Percentiles rank a stretch among this genome's conserved stretches.
Conservation (phyloP, 441 rosid species). For the Euphorbia schlechtendalii region DNA sequence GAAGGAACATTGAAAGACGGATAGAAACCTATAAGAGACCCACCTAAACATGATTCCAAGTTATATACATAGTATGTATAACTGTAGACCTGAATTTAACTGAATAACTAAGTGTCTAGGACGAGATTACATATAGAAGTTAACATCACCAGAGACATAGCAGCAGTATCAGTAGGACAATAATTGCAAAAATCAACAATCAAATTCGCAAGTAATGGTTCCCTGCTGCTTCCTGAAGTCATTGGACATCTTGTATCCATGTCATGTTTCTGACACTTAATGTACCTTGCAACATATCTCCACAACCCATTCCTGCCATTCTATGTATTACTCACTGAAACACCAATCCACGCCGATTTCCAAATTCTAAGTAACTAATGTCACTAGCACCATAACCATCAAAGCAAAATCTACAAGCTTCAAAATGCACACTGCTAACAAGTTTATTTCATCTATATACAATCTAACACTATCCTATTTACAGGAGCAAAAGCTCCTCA, state of each 20-base stretch:
- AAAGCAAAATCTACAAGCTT: slow-evolving; percentile 18
- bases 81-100: slow-evolving; percentile 19
- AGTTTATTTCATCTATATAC: slow-evolving; percentile 47
- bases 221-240: slow-evolving; percentile 20
- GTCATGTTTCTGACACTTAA: slow-evolving; percentile 14
- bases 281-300: slow-evolving; percentile 12
- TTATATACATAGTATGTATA: slow-evolving; percentile 31
- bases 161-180: slow-evolving; percentile 10
- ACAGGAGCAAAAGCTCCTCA: slow-evolving; percentile 37
- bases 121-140: slow-evolving; percentile 9
- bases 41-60: slow-evolving; percentile 19
- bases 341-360: slow-evolving; percentile 9
- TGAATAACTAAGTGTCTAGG: slow-evolving; percentile 3
- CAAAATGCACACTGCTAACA: slow-evolving; percentile 21
- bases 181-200: slow-evolving; percentile 9
- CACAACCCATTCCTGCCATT: neutral
- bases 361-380: slow-evolving; percentile 18
- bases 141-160: slow-evolving; percentile 7
- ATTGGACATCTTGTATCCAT: slow-evolving; percentile 24
- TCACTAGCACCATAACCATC: slow-evolving; percentile 7
- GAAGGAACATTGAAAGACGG: too few species aligned
- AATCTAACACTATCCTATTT: slow-evolving; percentile 45
- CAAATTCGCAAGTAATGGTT: neutral
- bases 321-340: slow-evolving; percentile 10
- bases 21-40: slow-evolving; percentile 18